phyloP scores from a whole-genome alignment of 2,329 filamentous ascomycete species.

The Boeremia exigua region DNA sequence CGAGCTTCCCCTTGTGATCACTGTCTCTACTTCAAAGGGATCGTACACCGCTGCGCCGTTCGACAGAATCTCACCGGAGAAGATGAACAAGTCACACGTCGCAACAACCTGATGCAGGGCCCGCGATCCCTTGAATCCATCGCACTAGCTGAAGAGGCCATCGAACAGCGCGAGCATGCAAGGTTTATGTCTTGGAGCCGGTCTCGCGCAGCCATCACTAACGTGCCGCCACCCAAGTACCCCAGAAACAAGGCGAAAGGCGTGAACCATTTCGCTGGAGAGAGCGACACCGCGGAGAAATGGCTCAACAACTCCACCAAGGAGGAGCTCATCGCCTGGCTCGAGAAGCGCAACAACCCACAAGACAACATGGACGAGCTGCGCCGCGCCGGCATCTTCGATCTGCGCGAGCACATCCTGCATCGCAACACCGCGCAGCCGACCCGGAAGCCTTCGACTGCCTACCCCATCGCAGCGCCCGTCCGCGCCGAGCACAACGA shows the following conservation, averaged over 20 bases:
- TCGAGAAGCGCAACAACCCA: neutral
- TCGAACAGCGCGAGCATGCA: neutral
- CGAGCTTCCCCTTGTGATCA: neutral
- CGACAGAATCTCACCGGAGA: neutral
- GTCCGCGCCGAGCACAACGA: neutral
- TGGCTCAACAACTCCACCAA: neutral
- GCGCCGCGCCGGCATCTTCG: neutral
- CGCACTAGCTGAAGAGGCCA: neutral
- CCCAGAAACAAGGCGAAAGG: neutral
- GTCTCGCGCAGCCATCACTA: neutral
- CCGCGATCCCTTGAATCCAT: neutral
- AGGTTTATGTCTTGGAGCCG: neutral
- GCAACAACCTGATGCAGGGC: neutral
- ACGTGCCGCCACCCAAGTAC: neutral
- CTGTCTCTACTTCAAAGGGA: constrained; percentile 3
- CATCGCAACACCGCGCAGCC: too few relatives aligned
- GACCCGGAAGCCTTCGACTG: neutral
- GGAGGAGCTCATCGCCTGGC: neutral
- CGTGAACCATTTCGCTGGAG: neutral
- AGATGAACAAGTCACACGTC: neutral
- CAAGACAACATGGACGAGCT: neutral
- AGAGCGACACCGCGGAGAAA: neutral
- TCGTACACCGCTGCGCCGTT: neutral
- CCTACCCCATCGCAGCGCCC: neutral
- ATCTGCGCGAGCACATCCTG: neutral